Evolutionary conservation across 1,139 yeast species (phyloP).

Genomic region (Sugiyamaella paludigena): DNA sequence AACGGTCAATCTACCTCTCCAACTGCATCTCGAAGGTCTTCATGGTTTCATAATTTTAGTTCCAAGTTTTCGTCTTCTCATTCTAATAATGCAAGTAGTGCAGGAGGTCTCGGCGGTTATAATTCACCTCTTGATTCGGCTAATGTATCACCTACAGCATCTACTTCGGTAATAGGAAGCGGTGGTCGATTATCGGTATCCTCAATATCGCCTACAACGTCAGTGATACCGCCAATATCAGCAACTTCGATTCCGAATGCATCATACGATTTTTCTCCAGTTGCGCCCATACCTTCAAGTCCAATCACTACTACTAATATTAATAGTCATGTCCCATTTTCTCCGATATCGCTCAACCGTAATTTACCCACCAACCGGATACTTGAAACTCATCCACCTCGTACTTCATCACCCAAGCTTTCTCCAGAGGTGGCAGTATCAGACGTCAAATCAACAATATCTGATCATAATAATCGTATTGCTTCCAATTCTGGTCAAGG

Average conservation of each 20-base stretch:
- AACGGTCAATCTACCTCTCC: slow-evolving; percentile 3
- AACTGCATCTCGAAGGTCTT: slow-evolving; percentile 17
- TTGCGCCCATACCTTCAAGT: not conserved
- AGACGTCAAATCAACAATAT: slow-evolving; percentile 1
- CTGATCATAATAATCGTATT: slow-evolving; percentile 4
- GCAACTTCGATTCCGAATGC: not conserved
- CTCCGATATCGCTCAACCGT: not conserved
- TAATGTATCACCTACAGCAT: not conserved
- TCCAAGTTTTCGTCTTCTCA: slow-evolving; percentile 11
- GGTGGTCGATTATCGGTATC: not conserved
- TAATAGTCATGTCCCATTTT: not conserved
- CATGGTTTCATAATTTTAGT: slow-evolving; percentile 18
- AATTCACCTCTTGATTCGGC: not conserved
- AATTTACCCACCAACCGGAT: slow-evolving; percentile 11
- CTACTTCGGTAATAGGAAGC: not conserved
- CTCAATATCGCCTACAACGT: not conserved
- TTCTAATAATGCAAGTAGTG: not conserved
- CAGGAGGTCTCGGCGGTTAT: too few relatives aligned
- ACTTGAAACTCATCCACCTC: slow-evolving; percentile 18
- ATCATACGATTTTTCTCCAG: not conserved
- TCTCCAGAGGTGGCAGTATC: slow-evolving; percentile 17
- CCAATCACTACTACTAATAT: too few relatives aligned
- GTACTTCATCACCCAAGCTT: slow-evolving; percentile 21
- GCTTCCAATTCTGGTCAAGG: slow-evolving; percentile 3
- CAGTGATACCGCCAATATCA: not conserved